Percentiles rank a stretch among this genome's conserved stretches.
These are phyloP conservation scores for Aspergillus ellipticus DNA, from an alignment of 495 filamentous ascomycete genomes.

Conservation along the genomic window DNA sequence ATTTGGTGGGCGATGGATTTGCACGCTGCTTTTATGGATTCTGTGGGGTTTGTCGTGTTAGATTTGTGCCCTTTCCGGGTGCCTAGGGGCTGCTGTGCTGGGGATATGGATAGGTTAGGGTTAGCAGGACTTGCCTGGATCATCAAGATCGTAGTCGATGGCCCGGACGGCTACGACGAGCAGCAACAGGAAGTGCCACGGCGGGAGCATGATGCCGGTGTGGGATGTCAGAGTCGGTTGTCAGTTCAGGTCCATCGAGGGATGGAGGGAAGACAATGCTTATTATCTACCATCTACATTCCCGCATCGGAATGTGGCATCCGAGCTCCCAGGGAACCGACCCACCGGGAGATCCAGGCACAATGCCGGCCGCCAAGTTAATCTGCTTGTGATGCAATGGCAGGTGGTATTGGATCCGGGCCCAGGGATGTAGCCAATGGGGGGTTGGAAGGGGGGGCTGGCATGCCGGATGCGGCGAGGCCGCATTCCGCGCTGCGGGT, in stretches of 20 bases:
- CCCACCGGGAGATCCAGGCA: not conserved
- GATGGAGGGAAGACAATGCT: not conserved
- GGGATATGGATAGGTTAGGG: too few species aligned
- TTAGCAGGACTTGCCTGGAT: not conserved
- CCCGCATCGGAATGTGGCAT: not conserved
- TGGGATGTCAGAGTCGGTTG: not conserved
- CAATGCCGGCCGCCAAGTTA: not conserved
- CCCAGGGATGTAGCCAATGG: not conserved
- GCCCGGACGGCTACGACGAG: not conserved
- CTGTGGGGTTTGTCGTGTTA: slow-evolving; percentile 18
- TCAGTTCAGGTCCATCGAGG: not conserved
- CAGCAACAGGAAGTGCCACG: not conserved
- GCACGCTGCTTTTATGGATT: slow-evolving; percentile 46
- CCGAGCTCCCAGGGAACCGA: not conserved
- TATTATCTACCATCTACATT: not conserved
- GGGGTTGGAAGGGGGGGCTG: not conserved
- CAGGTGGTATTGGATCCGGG: not conserved
- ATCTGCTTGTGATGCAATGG: not conserved
- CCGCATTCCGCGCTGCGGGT: slow-evolving; percentile 4
- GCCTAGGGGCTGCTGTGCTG: too few species aligned
- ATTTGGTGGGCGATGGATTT: slow-evolving; percentile 41
- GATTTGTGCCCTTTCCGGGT: too few species aligned
- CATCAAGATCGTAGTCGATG: not conserved
- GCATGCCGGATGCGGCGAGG: slow-evolving; percentile 9
- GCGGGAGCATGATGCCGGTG: not conserved